Evolutionary conservation across 2,329 filamentous ascomycete genomes (phyloP), one percentile per base, ranked within the genome.

Genomic region (Akanthomyces muscarius): DNA sequence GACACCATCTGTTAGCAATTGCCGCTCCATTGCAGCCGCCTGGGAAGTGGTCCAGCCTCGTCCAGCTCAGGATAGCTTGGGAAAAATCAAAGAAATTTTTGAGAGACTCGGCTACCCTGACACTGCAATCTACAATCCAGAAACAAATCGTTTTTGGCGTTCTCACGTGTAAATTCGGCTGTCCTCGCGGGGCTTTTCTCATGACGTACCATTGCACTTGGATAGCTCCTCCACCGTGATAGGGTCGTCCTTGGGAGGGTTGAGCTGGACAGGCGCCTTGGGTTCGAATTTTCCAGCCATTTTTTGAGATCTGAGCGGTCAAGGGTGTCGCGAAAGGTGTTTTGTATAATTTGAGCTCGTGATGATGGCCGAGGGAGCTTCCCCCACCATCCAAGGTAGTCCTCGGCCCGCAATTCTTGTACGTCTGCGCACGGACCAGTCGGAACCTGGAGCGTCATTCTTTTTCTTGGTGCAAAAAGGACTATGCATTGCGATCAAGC

Each of bases 191-290:
- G 52, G 36, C 44, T 48, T 16, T 21, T 44, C 36, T 52, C 60
- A 62, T 33, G 33, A 75, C 86, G 71, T 81, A 96, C 95, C 95
- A 73, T 95, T 86, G 69, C 91, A 92, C 74, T 89, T 89, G 45
- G 88, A 82, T 66, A 99, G 83, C 70, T 94, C 87, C 64, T 95
- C 90, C 1, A 83, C 71, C n/a, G 88, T 87, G 70, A 99, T 97
- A 44, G 85, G 84, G 71, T 97, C 93, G 72, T 92, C 84, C 78
- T 96, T 98, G 16, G 95, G 95, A 44, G 92, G 89, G 63, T 89
- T 82, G 64, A 99, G 85, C 63, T 87, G 78, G 65, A 95, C 88
- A 3, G 90, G 84, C 33, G 80, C 79, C 77, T 95, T 96, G 50
- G 92, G 91, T 73, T 90, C 89, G 70, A 96, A 96, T 69, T 85